Evolutionary conservation across 495 filamentous ascomycete genomes (phyloP).

Genomic region (Talaromyces ruber): DNA sequence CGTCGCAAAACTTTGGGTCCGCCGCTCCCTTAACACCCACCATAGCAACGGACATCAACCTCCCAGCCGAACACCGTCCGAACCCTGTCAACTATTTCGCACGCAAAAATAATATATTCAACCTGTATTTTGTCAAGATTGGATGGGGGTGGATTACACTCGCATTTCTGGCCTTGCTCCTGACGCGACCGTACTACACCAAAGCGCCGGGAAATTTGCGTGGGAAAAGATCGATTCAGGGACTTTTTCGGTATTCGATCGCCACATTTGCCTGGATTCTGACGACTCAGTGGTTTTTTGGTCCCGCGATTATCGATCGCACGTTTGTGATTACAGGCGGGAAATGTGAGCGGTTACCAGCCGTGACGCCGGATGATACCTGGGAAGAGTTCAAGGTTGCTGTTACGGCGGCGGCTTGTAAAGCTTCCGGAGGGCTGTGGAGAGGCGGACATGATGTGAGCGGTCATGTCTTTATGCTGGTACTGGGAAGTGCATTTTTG

Average conservation of each 20-base stretch:
- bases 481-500: constrained; percentile 70
- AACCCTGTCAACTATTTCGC: constrained; percentile 73
- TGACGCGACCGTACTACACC: constrained; percentile 47
- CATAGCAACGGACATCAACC: constrained; percentile 34
- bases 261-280: constrained; percentile 68
- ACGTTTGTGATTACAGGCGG: constrained; percentile 77
- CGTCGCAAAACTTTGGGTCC: constrained; percentile 44
- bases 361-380: constrained; percentile 15
- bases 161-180: constrained; percentile 54
- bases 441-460: constrained; percentile 86
- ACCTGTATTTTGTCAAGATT: constrained; percentile 84
- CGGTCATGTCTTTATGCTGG: constrained; percentile 90
- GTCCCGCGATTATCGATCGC: constrained; percentile 79
- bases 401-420: constrained; percentile 73
- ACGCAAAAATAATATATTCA: constrained; percentile 83
- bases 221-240: constrained; percentile 33
- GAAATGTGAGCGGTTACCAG: constrained; percentile 48
- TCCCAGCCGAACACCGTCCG: constrained; percentile 18
- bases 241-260: constrained; percentile 54
- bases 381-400: constrained; percentile 35
- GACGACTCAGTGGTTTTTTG: constrained; percentile 95
- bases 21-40: constrained; percentile 49
- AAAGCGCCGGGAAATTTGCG: constrained; percentile 14
- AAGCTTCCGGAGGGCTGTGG: constrained; percentile 73
- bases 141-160: constrained; percentile 86